Evolutionary conservation across 2,329 filamentous ascomycete genomes (phyloP).

Genomic region (Gremmenia infestans): DNA sequence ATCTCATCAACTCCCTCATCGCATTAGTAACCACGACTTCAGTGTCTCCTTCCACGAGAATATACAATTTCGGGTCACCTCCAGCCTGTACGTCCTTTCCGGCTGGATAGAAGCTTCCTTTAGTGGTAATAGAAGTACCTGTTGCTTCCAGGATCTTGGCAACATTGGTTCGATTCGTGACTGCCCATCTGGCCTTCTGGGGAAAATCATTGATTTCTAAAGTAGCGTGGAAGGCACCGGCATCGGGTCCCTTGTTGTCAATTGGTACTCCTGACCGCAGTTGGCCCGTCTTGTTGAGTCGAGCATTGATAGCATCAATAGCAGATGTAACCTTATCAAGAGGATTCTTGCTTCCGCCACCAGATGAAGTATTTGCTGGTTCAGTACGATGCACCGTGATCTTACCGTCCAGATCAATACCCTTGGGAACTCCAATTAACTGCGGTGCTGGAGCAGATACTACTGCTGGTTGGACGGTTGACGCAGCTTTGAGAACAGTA

Average conservation of each 20-base stretch:
- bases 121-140: constrained; percentile 93
- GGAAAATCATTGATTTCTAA: constrained; percentile 99
- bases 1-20: constrained; percentile 80
- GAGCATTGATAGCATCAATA: constrained; percentile 83
- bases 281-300: constrained; percentile 82
- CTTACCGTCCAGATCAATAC: constrained; percentile 59
- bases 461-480: constrained; percentile 57
- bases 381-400: constrained; percentile 71
- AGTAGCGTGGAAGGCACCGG: constrained; percentile 92
- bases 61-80: constrained; percentile 90
- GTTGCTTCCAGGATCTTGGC: constrained; percentile 95
- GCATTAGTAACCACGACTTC: constrained; percentile 88
- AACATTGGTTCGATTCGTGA: constrained; percentile 97
- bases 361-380: constrained; percentile 37
- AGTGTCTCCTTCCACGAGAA: constrained; percentile 94
- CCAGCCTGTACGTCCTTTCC: constrained; percentile 74
- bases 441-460: constrained; percentile 35
- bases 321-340: constrained; percentile 87
- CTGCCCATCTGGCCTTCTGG: constrained; percentile 96
- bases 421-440: constrained; percentile 44
- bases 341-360: constrained; percentile 50
- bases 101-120: constrained; percentile 80
- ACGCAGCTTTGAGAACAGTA: constrained; percentile 64
- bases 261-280: constrained; percentile 90
- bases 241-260: constrained; percentile 97